Percentiles rank a stretch among this genome's conserved stretches.
Evolutionary conservation across 345 rosid genomes (phyloP).

Genomic region (Ceriops tagal): DNA sequence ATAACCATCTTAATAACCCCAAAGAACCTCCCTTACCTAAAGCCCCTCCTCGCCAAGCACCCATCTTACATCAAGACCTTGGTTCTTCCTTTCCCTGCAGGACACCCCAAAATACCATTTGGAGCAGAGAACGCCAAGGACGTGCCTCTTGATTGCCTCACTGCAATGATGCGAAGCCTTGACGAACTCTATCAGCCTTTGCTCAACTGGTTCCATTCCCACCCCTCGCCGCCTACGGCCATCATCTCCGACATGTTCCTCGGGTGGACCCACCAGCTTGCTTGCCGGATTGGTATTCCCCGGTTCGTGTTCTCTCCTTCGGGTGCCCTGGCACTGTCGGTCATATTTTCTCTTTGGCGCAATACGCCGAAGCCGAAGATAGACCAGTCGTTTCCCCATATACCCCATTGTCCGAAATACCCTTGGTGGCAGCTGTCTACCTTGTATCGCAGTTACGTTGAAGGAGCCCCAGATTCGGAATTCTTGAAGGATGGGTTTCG

Average conservation of each 20-base stretch:
- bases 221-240: constrained; percentile 49
- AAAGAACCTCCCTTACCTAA: constrained; percentile 35
- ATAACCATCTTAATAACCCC: constrained; percentile 51
- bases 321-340: constrained; percentile 35
- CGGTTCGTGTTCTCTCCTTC: constrained; percentile 59
- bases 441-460: constrained; percentile 2
- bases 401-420: constrained; percentile 44
- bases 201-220: constrained; percentile 44
- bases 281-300: constrained; percentile 36
- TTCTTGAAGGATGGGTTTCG: constrained; percentile 25
- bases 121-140: no score
- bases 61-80: constrained; percentile 28
- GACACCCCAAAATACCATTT: constrained; percentile 5
- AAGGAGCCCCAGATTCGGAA: constrained; percentile 34
- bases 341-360: constrained; percentile 21
- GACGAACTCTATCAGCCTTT: constrained; percentile 35
- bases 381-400: constrained; percentile 23
- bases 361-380: constrained; percentile 19
- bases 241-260: constrained; percentile 63
- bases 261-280: constrained; percentile 61
- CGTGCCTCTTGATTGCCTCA: constrained; percentile 2
- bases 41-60: constrained; percentile 26
- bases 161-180: constrained; percentile 16
- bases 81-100: constrained; percentile 23
- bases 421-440: constrained; percentile 36